Percentiles rank a stretch among this genome's conserved stretches.
Conservation (phyloP, 495 filamentous ascomycete species). For the Hyaloscypha bicolor region DNA sequence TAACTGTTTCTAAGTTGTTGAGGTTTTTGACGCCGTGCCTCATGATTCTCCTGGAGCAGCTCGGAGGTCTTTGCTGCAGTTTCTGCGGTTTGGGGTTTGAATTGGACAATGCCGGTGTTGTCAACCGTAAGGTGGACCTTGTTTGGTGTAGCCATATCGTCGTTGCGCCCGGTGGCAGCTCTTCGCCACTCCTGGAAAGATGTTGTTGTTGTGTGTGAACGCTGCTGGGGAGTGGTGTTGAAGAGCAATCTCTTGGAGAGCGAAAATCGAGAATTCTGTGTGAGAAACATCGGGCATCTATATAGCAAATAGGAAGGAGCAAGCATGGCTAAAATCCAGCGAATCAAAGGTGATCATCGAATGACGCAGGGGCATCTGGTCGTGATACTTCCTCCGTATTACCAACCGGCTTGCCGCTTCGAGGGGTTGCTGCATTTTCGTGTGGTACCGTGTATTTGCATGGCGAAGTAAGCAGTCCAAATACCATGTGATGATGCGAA, state of each 20-base stretch:
- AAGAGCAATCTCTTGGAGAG: neutral
- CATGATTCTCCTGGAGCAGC: conserved; percentile 73
- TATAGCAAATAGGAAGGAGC: neutral
- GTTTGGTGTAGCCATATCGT: conserved; percentile 64
- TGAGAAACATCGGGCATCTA: neutral
- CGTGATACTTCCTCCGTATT: neutral
- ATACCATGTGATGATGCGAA: neutral
- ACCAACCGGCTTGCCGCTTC: neutral
- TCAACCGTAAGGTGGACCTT: conserved; percentile 59
- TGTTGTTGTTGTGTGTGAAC: conserved; percentile 5
- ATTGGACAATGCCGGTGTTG: conserved; percentile 59
- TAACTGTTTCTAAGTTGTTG: neutral
- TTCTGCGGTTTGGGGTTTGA: conserved; percentile 53
- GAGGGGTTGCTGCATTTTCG: neutral
- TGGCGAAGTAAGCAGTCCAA: neutral
- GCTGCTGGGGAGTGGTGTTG: neutral
- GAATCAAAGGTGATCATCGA: neutral
- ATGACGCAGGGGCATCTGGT: neutral
- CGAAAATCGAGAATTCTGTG: neutral
- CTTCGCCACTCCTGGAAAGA: conserved; percentile 24
- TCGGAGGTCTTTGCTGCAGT: conserved; percentile 61
- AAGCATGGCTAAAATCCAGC: neutral
- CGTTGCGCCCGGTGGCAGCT: conserved; percentile 7
- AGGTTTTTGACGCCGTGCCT: conserved; percentile 35
- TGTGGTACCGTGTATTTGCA: neutral